Conservation (phyloP, 2,329 filamentous ascomycete genomes). For the Zalaria obscura region DNA sequence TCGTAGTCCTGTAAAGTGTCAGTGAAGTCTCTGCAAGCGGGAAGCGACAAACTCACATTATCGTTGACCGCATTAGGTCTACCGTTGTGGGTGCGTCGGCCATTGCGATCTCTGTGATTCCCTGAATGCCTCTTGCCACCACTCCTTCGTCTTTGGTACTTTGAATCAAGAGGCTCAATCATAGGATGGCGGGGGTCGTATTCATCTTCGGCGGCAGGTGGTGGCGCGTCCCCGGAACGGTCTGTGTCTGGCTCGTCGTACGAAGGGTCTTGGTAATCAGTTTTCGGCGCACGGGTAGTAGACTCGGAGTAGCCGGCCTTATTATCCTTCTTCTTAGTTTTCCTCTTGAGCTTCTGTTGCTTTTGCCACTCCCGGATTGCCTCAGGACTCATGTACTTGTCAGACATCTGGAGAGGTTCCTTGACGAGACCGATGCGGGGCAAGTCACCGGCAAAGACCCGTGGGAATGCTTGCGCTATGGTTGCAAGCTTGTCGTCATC, state of each 20-base stretch:
- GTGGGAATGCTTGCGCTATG: conserved; percentile 17
- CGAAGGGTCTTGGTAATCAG: no score
- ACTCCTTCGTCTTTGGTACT: background rate
- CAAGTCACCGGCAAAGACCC: conserved; percentile 26
- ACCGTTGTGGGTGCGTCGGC: conserved; percentile 1
- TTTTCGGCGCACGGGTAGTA: no score
- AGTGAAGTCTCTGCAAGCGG: no score
- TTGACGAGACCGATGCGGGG: conserved; percentile 25
- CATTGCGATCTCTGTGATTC: background rate
- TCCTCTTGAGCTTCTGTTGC: conserved; percentile 11
- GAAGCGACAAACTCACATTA: no score
- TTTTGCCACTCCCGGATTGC: background rate
- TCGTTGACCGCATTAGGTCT: background rate
- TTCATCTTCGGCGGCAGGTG: conserved; percentile 26
- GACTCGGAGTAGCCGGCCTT: conserved; percentile 4
- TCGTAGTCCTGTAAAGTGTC: no score
- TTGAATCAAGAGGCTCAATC: background rate
- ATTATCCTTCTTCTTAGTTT: conserved; percentile 12
- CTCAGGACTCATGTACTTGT: no score
- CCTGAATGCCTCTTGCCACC: background rate
- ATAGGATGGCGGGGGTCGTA: conserved; percentile 31
- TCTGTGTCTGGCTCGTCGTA: no score
- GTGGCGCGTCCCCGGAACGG: no score
- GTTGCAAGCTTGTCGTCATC: conserved; percentile 34
- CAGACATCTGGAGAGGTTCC: background rate